phyloP scores from a whole-genome alignment of 768 basidiomycete species.

The Mycena leptocephala region DNA sequence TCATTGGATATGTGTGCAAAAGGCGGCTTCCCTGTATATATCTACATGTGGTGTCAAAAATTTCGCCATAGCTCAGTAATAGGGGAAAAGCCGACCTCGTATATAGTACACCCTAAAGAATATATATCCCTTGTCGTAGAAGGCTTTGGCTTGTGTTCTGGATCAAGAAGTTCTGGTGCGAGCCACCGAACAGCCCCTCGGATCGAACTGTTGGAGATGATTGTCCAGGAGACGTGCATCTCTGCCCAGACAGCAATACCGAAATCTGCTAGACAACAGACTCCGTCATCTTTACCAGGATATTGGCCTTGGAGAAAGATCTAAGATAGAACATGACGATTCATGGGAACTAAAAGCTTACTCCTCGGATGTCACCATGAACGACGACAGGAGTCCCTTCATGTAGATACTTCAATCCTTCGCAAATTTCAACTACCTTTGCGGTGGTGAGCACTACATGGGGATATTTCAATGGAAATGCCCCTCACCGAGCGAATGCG shows the following conservation, averaged over 20 bases:
- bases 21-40: too few species aligned
- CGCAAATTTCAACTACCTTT: neutral
- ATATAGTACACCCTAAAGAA: too few species aligned
- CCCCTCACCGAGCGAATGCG: neutral
- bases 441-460: neutral
- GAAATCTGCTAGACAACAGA: too few species aligned
- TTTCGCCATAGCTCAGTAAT: neutral
- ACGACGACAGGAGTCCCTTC: neutral
- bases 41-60: neutral
- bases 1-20: too few species aligned
- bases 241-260: neutral
- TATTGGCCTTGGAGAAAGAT: neutral
- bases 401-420: constrained; percentile 1
- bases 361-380: neutral
- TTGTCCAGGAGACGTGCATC: neutral
- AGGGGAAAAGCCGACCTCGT: neutral
- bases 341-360: neutral
- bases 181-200: neutral
- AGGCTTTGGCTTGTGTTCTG: neutral
- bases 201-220: neutral
- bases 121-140: too few species aligned
- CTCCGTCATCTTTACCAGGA: neutral
- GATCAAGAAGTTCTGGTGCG: neutral
- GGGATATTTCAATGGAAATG: neutral
- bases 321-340: neutral